Evolutionary conservation across 768 basidiomycete genomes (phyloP).

Genomic region (Mycena belliarum): DNA sequence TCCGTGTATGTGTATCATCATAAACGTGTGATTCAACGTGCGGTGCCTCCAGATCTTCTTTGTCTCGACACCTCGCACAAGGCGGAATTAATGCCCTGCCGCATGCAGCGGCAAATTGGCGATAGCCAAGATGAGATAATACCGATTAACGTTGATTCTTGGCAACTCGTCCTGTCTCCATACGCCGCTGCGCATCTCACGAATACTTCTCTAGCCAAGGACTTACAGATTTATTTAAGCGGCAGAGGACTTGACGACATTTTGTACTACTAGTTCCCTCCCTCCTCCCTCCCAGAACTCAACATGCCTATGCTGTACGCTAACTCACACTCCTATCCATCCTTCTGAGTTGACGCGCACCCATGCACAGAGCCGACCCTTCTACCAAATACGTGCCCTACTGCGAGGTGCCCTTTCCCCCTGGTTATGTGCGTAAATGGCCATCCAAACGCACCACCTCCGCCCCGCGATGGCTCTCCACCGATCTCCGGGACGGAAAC

Average conservation of each 20-base stretch:
- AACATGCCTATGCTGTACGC: constrained; percentile 53
- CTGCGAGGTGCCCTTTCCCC: constrained; percentile 56
- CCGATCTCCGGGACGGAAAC: constrained; percentile 96
- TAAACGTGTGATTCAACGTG: too few relatives aligned
- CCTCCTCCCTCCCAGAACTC: neutral
- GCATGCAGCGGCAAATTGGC: too few relatives aligned
- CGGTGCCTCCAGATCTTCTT: too few relatives aligned
- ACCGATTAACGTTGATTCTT: neutral
- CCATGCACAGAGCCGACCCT: constrained; percentile 52
- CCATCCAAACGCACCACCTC: constrained; percentile 79
- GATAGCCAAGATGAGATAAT: too few relatives aligned
- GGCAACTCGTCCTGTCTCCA: neutral
- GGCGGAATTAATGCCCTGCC: too few relatives aligned
- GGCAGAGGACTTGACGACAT: neutral
- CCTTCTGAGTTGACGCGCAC: neutral
- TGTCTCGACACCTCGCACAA: too few relatives aligned
- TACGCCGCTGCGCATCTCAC: neutral
- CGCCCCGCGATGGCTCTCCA: constrained; percentile 94
- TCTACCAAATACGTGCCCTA: constrained; percentile 74
- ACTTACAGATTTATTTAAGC: neutral
- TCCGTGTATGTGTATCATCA: too few relatives aligned
- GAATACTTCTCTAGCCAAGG: neutral
- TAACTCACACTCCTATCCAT: neutral
- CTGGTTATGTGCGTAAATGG: constrained; percentile 66
- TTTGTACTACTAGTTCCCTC: neutral